Base-by-base conservation (phyloP, 805 yeast genomes). In the Candida dajiaensis region DNA sequence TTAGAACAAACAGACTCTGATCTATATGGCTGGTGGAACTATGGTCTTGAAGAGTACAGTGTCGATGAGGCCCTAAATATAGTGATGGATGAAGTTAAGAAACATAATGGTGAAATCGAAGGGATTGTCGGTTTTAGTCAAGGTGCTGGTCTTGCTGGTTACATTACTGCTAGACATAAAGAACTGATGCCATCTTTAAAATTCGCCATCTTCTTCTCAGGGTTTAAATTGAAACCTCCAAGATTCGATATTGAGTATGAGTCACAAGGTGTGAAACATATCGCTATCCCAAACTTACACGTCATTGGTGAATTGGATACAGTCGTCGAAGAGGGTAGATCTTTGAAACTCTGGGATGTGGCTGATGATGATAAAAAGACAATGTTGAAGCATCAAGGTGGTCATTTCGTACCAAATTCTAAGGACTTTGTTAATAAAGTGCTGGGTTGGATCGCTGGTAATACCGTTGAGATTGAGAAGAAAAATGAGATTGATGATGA, bases 381-480 rank as follows among this genome's bases (percentile, higher is more conserved):
- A 0, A 40, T 73, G 40, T 55, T 89, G 47, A 83, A 76, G 51
- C 99, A 92, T 61, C 95, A 97, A 5, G 98, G 98, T 43, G 97
- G 97, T 1, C 99, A 92, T 62, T 92, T 83, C 60, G 95, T 92
- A 35, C 99, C 99, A n/a, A 88, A 86, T 59, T 78, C 88, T 4
- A 85, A 84, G 47, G 59, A 50, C 16, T 68, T 65, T 46, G 67
- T 66, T 1, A 41, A 53, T 8, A 65, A 66, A 41, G 61, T 69
- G 9, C 41, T 64, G 16, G 51, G 53, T 29, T 70, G 74, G 74
- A 56, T 69, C 20, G 41, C 38, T 11, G 28, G 47, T 39, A 50
- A 46, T 37, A 26, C 33, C 16, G 9, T 45, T 44, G 33, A 42
- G 19, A 8, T 22, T 33, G 41, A 43, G n/a, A 40, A 41, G 6